Evolutionary conservation across 257 asterid species (phyloP).

Genomic region (Lithospermum erythrorhizon): DNA sequence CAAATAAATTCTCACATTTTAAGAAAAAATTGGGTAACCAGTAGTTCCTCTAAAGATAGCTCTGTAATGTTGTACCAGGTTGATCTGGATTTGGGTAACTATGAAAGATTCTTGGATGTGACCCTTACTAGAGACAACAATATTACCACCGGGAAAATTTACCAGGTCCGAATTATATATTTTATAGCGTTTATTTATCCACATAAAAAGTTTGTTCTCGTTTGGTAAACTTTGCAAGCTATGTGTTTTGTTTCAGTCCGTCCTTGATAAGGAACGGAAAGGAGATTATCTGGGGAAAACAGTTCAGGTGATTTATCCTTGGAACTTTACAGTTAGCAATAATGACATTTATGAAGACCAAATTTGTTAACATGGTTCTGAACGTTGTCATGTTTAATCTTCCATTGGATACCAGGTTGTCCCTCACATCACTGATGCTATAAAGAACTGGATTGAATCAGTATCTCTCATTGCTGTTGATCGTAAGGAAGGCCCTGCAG

Average conservation of each 20-base stretch:
- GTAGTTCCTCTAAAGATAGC: too few relatives aligned
- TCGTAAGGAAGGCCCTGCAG: constrained; percentile 88
- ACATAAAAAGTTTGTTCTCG: constrained; percentile 9
- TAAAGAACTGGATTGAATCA: constrained; percentile 80
- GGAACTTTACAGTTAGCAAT: not conserved
- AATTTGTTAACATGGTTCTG: not conserved
- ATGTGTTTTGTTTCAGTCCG: constrained; percentile 51
- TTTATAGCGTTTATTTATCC: constrained; percentile 6
- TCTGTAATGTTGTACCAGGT: constrained; percentile 40
- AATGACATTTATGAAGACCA: not conserved
- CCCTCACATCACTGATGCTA: constrained; percentile 93
- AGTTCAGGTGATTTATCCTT: constrained; percentile 56
- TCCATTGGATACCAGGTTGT: constrained; percentile 52
- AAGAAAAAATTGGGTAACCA: too few relatives aligned
- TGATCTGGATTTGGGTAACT: constrained; percentile 95
- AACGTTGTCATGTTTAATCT: not conserved
- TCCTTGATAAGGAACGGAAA: constrained; percentile 78
- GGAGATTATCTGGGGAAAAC: constrained; percentile 99
- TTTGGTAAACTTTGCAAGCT: constrained; percentile 13
- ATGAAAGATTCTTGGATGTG: constrained; percentile 86
- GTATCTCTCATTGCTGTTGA: constrained; percentile 83
- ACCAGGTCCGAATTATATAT: constrained; percentile 51
- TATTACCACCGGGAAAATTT: constrained; percentile 95
- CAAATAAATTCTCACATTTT: too few relatives aligned
- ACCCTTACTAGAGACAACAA: constrained; percentile 91